Percentiles rank a stretch among this genome's conserved stretches.
phyloP scores from a whole-genome alignment of 345 rosid genomes.

The Arabis hirsuta region DNA sequence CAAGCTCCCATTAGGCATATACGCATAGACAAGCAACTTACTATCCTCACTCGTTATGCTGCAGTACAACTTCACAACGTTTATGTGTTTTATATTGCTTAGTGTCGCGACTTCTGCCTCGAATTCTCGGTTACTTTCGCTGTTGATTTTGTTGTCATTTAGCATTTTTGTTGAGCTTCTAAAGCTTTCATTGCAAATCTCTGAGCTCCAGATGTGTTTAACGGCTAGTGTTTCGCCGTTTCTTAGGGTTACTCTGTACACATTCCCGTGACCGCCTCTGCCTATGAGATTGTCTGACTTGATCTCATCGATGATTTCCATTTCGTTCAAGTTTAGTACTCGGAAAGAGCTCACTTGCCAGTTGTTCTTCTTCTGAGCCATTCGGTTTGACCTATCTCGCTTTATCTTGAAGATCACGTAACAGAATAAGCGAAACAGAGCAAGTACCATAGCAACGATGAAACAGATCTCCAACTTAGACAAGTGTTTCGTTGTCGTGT shows the following conservation, averaged over 20 bases:
- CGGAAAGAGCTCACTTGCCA: slow-evolving; percentile 78
- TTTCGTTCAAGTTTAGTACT: slow-evolving; percentile 59
- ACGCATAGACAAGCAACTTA: slow-evolving; percentile 86
- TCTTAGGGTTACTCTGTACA: slow-evolving; percentile 64
- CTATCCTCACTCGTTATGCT: slow-evolving; percentile 90
- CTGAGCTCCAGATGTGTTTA: slow-evolving; percentile 69
- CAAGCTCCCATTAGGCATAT: slow-evolving; percentile 77
- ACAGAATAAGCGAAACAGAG: slow-evolving; percentile 45
- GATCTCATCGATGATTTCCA: slow-evolving; percentile 63
- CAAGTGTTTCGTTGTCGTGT: slow-evolving; percentile 39
- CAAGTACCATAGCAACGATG: slow-evolving; percentile 46
- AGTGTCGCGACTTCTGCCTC: slow-evolving; percentile 74
- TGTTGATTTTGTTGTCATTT: slow-evolving; percentile 8
- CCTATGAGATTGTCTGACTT: slow-evolving; percentile 79
- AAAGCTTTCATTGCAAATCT: slow-evolving; percentile 33
- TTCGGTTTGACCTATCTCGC: slow-evolving; percentile 40
- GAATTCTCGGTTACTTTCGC: slow-evolving; percentile 48
- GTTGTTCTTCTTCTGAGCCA: slow-evolving; percentile 44
- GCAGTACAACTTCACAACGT: slow-evolving; percentile 82
- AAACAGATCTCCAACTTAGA: slow-evolving; percentile 49
- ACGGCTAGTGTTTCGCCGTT: slow-evolving; percentile 74
- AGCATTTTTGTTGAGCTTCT: slow-evolving; percentile 59
- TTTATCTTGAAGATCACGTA: slow-evolving; percentile 48
- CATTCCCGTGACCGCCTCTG: slow-evolving; percentile 85
- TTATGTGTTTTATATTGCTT: slow-evolving; percentile 80